Conservation (phyloP, 2,329 filamentous ascomycete genomes). For the Juglanconis sp. region DNA sequence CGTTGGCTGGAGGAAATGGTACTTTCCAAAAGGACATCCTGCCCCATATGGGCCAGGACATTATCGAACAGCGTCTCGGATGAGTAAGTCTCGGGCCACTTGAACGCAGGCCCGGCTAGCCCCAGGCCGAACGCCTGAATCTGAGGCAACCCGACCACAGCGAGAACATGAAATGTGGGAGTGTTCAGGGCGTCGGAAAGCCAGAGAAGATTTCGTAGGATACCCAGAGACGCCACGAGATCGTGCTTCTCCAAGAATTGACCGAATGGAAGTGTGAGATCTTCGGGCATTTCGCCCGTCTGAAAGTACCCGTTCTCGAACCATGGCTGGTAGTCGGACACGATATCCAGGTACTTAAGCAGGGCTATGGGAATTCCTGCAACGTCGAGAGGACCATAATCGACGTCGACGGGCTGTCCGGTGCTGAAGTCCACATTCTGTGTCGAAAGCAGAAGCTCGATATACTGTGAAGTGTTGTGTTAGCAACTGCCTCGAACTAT, state of each 20-base stretch:
- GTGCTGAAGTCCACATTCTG: constrained; percentile 4
- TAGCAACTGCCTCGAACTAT: constrained; percentile 22
- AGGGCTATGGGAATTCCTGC: constrained; percentile 30
- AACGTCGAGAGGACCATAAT: constrained; percentile 26
- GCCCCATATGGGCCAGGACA: constrained; percentile 27
- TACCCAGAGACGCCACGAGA: constrained; percentile 2
- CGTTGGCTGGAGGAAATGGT: constrained; percentile 28
- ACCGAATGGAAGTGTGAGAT: constrained; percentile 3
- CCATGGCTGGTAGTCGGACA: constrained; percentile 2
- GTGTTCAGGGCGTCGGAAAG: constrained; percentile 7
- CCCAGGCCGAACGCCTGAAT: constrained; percentile 4
- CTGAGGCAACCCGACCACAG: constrained; percentile 20
- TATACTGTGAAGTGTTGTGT: neutral
- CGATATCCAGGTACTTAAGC: neutral
- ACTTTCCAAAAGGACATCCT: constrained; percentile 32
- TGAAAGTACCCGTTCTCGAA: constrained; percentile 5
- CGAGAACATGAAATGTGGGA: constrained; percentile 1
- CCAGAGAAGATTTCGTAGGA: constrained; percentile 4
- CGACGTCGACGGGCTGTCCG: neutral
- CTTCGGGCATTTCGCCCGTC: constrained; percentile 3
- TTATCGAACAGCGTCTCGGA: constrained; percentile 35
- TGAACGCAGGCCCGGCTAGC: neutral
- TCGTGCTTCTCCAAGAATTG: constrained; percentile 9
- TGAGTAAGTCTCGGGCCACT: constrained; percentile 18
- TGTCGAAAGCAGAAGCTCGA: constrained; percentile 1